These are phyloP conservation scores for Botrytis sinoallii DNA, from an alignment of 2,329 filamentous ascomycete species.

Conservation along the genomic window DNA sequence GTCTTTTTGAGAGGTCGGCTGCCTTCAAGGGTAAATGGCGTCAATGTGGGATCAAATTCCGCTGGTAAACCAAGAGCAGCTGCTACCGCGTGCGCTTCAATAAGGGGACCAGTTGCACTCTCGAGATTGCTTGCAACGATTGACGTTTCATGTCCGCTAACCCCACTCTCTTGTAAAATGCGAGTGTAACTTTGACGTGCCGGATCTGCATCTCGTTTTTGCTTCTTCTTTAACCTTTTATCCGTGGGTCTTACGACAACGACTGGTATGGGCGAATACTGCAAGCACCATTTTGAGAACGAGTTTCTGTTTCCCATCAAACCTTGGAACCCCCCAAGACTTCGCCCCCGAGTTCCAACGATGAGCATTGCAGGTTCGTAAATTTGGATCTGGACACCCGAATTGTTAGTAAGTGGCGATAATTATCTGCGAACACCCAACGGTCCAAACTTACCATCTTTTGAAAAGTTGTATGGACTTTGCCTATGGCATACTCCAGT, in stretches of 20 bases:
- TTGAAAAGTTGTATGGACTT: slow-evolving; percentile 69
- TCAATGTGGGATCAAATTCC: slow-evolving; percentile 61
- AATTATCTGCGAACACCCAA: neutral
- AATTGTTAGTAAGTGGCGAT: slow-evolving; percentile 21
- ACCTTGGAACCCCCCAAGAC: slow-evolving; percentile 66
- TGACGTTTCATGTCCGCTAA: slow-evolving; percentile 37
- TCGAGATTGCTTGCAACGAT: slow-evolving; percentile 30
- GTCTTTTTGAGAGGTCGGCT: slow-evolving; percentile 27
- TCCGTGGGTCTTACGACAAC: slow-evolving; percentile 69
- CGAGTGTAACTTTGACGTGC: slow-evolving; percentile 61
- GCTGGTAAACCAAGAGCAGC: slow-evolving; percentile 61
- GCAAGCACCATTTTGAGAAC: slow-evolving; percentile 71
- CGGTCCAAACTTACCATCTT: slow-evolving; percentile 57
- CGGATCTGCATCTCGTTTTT: slow-evolving; percentile 64
- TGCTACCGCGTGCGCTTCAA: slow-evolving; percentile 63
- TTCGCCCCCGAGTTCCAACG: slow-evolving; percentile 67
- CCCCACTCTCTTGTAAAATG: slow-evolving; percentile 58
- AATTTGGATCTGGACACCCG: slow-evolving; percentile 57
- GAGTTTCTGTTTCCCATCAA: slow-evolving; percentile 59
- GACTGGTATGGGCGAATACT: slow-evolving; percentile 71
- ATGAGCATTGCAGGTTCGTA: slow-evolving; percentile 72
- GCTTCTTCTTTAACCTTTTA: slow-evolving; percentile 69
- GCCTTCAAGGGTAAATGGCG: slow-evolving; percentile 46
- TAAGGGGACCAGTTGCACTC: slow-evolving; percentile 45
- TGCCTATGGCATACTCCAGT: slow-evolving; percentile 69